A percentile compares a stretch with the other conserved stretches of the same genome.
phyloP scores from a whole-genome alignment of 2,329 filamentous ascomycete species.

The Aspergillus candidus region DNA sequence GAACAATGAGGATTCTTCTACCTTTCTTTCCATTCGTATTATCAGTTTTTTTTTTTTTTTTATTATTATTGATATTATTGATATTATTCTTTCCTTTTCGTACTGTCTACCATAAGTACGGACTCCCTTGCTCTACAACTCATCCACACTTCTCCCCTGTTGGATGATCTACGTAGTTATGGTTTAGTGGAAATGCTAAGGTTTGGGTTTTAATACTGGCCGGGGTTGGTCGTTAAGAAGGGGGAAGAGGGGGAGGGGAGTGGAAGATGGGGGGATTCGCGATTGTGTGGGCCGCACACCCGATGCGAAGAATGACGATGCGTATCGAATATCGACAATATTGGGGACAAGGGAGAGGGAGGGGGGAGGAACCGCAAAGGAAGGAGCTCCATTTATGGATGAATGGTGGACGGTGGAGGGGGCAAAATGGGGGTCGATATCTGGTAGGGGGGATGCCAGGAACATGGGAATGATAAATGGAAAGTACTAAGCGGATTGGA shows the following conservation, averaged over 20 bases:
- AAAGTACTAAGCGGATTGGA: no score
- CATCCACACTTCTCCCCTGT: conserved; percentile 5
- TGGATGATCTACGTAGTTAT: conserved; percentile 15
- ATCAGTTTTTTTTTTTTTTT: no score
- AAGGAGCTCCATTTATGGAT: no score
- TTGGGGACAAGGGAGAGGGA: conserved; percentile 1
- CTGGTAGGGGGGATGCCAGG: no score
- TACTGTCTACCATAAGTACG: background rate
- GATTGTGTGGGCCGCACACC: conserved; percentile 17
- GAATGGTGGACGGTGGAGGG: no score
- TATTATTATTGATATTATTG: no score
- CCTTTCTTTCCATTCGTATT: background rate
- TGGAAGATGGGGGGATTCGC: background rate
- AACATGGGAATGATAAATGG: no score
- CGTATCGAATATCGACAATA: conserved; percentile 8
- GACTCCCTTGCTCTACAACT: conserved; percentile 1
- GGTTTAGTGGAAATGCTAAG: conserved; percentile 8
- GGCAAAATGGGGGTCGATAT: no score
- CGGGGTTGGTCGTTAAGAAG: conserved; percentile 11
- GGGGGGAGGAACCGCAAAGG: background rate
- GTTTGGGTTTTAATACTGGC: conserved; percentile 1
- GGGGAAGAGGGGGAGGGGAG: background rate
- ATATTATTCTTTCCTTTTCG: no score
- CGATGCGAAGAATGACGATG: conserved; percentile 13
- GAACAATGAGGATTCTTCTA: conserved; percentile 3